These are phyloP conservation scores for Oemleria cerasiformis DNA, from an alignment of 306 rosid species.

Conservation along the genomic window DNA sequence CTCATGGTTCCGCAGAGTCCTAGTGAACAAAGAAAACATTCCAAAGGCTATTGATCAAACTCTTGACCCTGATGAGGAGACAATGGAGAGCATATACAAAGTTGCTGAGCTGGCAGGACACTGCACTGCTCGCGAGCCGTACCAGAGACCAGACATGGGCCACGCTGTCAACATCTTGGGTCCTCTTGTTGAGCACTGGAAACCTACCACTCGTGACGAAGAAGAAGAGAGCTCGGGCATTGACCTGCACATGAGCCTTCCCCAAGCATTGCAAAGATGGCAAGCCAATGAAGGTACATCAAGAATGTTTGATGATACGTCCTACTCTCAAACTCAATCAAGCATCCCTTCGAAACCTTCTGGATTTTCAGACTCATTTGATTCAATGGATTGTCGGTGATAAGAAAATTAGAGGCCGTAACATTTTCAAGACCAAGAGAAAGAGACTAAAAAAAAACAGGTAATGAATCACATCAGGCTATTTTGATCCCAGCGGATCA, in stretches of 20 bases:
- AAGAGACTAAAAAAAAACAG: not conserved
- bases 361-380: slow-evolving; percentile 69
- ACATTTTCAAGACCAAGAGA: slow-evolving; percentile 5
- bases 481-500: not conserved
- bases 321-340: slow-evolving; percentile 68
- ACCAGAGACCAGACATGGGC: slow-evolving; percentile 92
- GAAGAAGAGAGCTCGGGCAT: slow-evolving; percentile 70
- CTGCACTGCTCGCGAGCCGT: slow-evolving; percentile 87
- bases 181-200: slow-evolving; percentile 85
- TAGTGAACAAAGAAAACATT: slow-evolving; percentile 71
- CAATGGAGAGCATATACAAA: slow-evolving; percentile 81
- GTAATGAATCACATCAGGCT: no score
- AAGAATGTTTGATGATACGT: slow-evolving; percentile 52
- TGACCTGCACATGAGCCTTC: slow-evolving; percentile 73
- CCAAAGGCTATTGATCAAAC: slow-evolving; percentile 79
- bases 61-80: slow-evolving; percentile 77
- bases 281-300: slow-evolving; percentile 94
- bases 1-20: slow-evolving; percentile 80
- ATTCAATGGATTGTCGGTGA: slow-evolving; percentile 76
- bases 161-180: slow-evolving; percentile 77
- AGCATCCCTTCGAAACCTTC: slow-evolving; percentile 82
- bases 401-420: not conserved
- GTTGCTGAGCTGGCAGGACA: slow-evolving; percentile 85
- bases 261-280: slow-evolving; percentile 83
- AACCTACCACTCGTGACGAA: slow-evolving; percentile 58